Base-by-base conservation (phyloP, 495 filamentous ascomycete species). In the Aeminium ludgeri region DNA sequence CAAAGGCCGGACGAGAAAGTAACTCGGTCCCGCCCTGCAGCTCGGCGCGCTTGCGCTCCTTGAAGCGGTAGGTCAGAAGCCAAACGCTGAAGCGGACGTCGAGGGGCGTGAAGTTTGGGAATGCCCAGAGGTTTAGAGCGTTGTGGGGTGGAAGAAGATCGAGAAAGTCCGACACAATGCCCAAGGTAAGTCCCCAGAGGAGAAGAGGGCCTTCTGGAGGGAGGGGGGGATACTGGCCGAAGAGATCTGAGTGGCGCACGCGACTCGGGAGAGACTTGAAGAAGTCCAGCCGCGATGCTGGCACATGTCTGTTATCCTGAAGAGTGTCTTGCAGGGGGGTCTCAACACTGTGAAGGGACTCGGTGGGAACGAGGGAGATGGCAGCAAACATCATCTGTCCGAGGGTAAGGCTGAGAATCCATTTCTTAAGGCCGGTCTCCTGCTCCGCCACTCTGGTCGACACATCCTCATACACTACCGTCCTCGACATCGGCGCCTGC, bases 131-230 rank as follows among this genome's bases (percentile, higher is more conserved):
- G 31, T 68, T 59, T 4, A 79, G 60, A 0, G 74, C 68, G 20
- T 68, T 72, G 44, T 77, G 64, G 10, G 73, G 70, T 4, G 78
- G 78, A 10, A 82, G 60, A 54, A 78, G 65, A 36, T 83, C 76
- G 30, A 84, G 62, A 46, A 85, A 77, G 56, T 86, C 81, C 19
- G 73, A 69, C 23, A 82, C 46, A 20, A 86, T 68, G 6, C 78
- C 78, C 3, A 84, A 64, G 0, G 81, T 84, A 13, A 86, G 55
- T 0, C 81, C 81, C 81, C 81, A 86, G 1, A 85, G 69, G 3
- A 82, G 57, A 11, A 86, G 61, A 6, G 76, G 72, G 16, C 38
- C 38, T 32, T 46, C 44, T 31, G 31, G 41, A 3, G 48, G 48
- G 25, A 28, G 18, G 10, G 43, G 2, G 8, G 43, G 43, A 27